phyloP scores from a whole-genome alignment of 2,329 filamentous ascomycete species.

The Aureobasidium subglaciale region DNA sequence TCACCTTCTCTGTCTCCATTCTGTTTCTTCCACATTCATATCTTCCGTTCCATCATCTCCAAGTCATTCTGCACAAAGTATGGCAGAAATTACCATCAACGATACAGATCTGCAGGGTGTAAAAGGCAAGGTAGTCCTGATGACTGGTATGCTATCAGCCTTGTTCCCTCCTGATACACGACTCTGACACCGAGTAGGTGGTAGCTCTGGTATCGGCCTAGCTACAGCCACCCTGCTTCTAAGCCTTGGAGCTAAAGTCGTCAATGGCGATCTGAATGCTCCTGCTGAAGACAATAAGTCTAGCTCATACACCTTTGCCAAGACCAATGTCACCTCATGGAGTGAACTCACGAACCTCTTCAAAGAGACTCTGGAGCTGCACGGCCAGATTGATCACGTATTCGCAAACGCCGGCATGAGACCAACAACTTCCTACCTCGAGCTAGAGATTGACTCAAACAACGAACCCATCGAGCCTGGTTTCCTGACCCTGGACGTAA shows the following conservation, averaged over 20 bases:
- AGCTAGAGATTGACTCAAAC: conserved; percentile 30
- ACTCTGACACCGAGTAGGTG: conserved; percentile 30
- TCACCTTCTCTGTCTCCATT: neutral
- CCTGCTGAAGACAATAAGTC: conserved; percentile 23
- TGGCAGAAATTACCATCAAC: conserved; percentile 11
- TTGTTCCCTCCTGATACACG: conserved; percentile 14
- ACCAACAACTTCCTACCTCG: conserved; percentile 33
- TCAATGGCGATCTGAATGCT: conserved; percentile 48
- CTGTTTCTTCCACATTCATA: neutral
- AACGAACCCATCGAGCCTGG: conserved; percentile 27
- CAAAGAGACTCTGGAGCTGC: conserved; percentile 38
- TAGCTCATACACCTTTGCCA: conserved; percentile 22
- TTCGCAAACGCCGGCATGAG: conserved; percentile 40
- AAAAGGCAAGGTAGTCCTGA: neutral
- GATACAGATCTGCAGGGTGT: conserved; percentile 44
- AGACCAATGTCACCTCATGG: conserved; percentile 39
- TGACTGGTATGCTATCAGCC: neutral
- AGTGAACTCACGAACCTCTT: conserved; percentile 45
- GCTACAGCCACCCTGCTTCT: conserved; percentile 49
- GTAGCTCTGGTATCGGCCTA: conserved; percentile 55
- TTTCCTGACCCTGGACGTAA: conserved; percentile 34
- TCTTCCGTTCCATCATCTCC: neutral
- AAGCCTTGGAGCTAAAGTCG: conserved; percentile 47
- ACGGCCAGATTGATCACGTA: conserved; percentile 39
- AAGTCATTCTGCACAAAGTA: neutral